These are phyloP conservation scores for Marasmius fiardii DNA, from an alignment of 1,284 basidiomycete genomes.

Conservation along the genomic window DNA sequence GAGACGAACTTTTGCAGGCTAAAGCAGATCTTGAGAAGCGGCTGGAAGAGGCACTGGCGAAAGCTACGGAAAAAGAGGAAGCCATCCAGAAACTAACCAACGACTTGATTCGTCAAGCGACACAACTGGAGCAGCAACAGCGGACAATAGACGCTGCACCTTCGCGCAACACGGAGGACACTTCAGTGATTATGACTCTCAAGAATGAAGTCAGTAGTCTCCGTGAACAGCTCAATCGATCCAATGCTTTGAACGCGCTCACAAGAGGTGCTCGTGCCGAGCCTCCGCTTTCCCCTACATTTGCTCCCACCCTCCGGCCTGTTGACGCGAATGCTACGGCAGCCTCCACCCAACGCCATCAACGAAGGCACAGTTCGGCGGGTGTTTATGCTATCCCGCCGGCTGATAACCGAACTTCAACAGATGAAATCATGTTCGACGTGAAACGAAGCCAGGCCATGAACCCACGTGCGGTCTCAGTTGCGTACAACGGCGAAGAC, in stretches of 20 bases:
- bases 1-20: slow-evolving; percentile 73
- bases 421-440: slow-evolving; percentile 77
- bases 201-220: slow-evolving; percentile 90
- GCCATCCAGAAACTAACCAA: slow-evolving; percentile 79
- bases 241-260: slow-evolving; percentile 84
- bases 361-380: slow-evolving; percentile 83
- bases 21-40: slow-evolving; percentile 84
- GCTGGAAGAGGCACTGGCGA: slow-evolving; percentile 74
- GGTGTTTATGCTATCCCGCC: slow-evolving; percentile 69
- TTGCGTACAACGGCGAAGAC: slow-evolving; percentile 83
- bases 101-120: slow-evolving; percentile 71
- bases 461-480: slow-evolving; percentile 90
- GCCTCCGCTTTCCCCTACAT: slow-evolving; percentile 80
- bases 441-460: slow-evolving; percentile 72
- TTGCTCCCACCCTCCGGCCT: slow-evolving; percentile 65
- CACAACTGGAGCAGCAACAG: slow-evolving; percentile 81
- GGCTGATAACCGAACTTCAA: slow-evolving; percentile 63
- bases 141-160: slow-evolving; percentile 61
- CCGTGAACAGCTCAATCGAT: slow-evolving; percentile 93
- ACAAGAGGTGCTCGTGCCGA: slow-evolving; percentile 69
- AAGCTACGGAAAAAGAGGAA: slow-evolving; percentile 83
- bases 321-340: slow-evolving; percentile 42
- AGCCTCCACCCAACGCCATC: slow-evolving; percentile 49
- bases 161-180: slow-evolving; percentile 72
- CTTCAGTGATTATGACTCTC: slow-evolving; percentile 81